A percentile compares a stretch with the other conserved stretches of the same genome.
phyloP scores from a whole-genome alignment of 2,329 filamentous ascomycete genomes.

The Neopestalotiopsis clavispora region DNA sequence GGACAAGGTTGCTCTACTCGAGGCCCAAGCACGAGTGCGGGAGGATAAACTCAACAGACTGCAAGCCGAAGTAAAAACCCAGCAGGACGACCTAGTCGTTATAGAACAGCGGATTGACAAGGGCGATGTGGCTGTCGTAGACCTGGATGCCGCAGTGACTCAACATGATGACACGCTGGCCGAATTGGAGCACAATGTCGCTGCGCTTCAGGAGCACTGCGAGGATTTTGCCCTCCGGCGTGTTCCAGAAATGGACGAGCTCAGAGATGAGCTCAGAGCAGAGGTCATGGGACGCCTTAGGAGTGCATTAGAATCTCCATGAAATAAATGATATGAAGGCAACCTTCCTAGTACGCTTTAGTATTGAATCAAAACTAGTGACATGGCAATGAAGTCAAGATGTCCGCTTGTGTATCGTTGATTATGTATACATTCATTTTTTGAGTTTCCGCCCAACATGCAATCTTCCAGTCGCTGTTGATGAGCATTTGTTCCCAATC shows the following conservation, averaged over 20 bases:
- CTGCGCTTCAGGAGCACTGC: conserved; percentile 10
- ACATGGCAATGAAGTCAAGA: no score
- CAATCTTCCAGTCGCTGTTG: no score
- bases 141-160: conserved; percentile 14
- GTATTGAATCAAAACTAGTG: no score
- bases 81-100: conserved; percentile 9
- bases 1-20: not conserved
- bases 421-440: no score
- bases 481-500: no score
- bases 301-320: conserved; percentile 13
- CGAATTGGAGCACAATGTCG: conserved; percentile 11
- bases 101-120: conserved; percentile 14
- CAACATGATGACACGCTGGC: conserved; percentile 15
- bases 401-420: no score
- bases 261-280: conserved; percentile 15
- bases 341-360: no score
- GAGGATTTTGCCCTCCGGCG: conserved; percentile 6
- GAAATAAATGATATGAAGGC: no score
- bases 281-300: conserved; percentile 17
- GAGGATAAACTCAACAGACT: conserved; percentile 4
- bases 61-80: conserved; percentile 1
- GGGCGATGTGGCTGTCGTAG: conserved; percentile 10
- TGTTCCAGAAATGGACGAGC: conserved; percentile 12
- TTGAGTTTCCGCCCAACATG: no score
- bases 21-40: no score